A percentile compares a stretch with the other conserved stretches of the same genome.
Conservation (phyloP, 148 eudicot species). For the Beta vulgaris region DNA sequence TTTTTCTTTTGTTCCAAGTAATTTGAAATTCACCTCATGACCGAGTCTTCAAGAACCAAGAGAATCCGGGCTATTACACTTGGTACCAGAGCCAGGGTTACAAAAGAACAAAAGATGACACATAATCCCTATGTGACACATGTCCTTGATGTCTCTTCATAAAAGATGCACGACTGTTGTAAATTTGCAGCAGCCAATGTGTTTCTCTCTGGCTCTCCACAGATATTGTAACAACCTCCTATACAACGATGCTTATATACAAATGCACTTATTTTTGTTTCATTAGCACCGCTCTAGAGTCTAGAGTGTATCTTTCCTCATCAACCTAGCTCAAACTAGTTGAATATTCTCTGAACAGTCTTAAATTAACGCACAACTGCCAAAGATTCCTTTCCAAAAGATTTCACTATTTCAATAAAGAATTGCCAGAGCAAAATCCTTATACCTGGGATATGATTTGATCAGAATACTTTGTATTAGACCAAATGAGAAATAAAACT, state of each 20-base stretch:
- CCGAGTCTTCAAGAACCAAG: no score
- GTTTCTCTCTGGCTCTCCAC: background rate
- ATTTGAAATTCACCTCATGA: no score
- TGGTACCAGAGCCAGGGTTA: background rate
- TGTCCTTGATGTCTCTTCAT: background rate
- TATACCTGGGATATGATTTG: background rate
- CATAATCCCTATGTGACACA: background rate
- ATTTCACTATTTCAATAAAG: background rate
- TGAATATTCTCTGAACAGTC: background rate
- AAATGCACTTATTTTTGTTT: background rate
- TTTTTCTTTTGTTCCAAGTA: background rate
- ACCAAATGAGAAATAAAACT: background rate
- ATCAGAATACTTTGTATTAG: background rate
- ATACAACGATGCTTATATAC: background rate
- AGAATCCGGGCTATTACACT: no score
- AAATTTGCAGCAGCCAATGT: background rate
- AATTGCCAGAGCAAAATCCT: background rate
- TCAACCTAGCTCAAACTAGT: background rate
- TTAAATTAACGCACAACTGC: background rate
- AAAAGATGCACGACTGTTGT: background rate
- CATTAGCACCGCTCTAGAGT: background rate
- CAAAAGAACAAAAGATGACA: background rate
- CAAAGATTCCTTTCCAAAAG: background rate
- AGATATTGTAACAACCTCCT: background rate
- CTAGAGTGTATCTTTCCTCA: background rate